Evolutionary conservation across 331 rosid species (phyloP), one percentile per base, ranked within the genome.

Genomic region (Phaseolus coccineus): DNA sequence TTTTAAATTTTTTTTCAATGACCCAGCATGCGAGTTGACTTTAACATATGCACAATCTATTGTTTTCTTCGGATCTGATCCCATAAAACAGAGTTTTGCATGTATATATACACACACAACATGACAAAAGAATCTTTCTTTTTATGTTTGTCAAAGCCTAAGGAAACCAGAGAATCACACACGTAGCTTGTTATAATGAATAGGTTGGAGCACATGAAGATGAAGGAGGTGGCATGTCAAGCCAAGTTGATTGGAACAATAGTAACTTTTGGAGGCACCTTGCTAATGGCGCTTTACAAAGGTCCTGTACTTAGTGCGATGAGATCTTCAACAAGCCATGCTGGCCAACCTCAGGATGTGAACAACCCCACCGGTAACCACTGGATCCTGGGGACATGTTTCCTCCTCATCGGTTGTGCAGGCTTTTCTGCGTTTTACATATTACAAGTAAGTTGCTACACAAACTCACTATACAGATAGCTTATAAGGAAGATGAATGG

Each of bases 221-320:
- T 92, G 0, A 90, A 74, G 82, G 90, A 88, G 52, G 13, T 77
- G 11, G 67, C 86, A 12, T 73, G 93, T 59, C 94, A 88, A 77
- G 97, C 93, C 0, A 85, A 90, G 77, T 71, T 88, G 73, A 73
- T 87, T 1, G 93, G 96, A 12, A 91, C 93, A 0, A 52, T 25
- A 52, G 83, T 87, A 57, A 87, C 89, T 14, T 79, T 92, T 3
- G 85, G 84, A 48, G 91, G 93, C 6, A 85, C 93, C 5, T 50
- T 92, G 51, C 25, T 92, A 8, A 87, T 92, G 94, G 90, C 93
- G 10, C 28, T 90, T 3, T 92, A 90, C 86, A 90, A 87, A 85
- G 94, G 94, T 24, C 91, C 93, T 5, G 71, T 77, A 1, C 59
- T 91, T 40, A 73, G 83, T 44, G 25, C 87, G 13, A 27, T 58